Conservation (phyloP, 2,329 filamentous ascomycete species). For the Penicillium capsulatum region DNA sequence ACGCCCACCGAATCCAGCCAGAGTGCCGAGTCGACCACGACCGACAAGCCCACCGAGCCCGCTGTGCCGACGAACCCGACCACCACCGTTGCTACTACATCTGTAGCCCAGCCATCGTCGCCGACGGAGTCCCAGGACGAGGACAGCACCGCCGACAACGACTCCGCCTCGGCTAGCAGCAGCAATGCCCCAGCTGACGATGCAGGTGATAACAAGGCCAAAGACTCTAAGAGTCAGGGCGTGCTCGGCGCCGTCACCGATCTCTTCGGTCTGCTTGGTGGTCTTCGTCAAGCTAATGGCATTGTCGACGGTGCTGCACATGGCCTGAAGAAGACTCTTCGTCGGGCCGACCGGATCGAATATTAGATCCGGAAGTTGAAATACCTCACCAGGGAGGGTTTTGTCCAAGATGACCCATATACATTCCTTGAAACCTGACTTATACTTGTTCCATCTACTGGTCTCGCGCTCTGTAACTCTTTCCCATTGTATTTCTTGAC, state of each 20-base stretch:
- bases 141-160: neutral
- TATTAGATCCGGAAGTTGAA: no score
- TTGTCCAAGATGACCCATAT: no score
- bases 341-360: constrained; percentile 11
- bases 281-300: constrained; percentile 12
- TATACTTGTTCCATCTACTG: no score
- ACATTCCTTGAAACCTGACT: no score
- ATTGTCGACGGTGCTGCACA: constrained; percentile 3
- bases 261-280: constrained; percentile 14
- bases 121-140: neutral
- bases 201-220: neutral
- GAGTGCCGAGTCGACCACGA: constrained; percentile 1
- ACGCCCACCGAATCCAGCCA: constrained; percentile 4
- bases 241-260: constrained; percentile 6
- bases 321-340: constrained; percentile 12
- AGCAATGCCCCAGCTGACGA: neutral
- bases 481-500: constrained; percentile 4
- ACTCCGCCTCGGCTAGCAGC: neutral
- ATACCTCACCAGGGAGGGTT: no score
- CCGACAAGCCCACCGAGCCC: constrained; percentile 1
- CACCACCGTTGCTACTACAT: neutral
- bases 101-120: neutral
- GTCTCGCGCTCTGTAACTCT: no score
- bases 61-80: neutral
- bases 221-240: no score